phyloP scores from a whole-genome alignment of 208 protist species.

The Angomonas ambiguus region DNA sequence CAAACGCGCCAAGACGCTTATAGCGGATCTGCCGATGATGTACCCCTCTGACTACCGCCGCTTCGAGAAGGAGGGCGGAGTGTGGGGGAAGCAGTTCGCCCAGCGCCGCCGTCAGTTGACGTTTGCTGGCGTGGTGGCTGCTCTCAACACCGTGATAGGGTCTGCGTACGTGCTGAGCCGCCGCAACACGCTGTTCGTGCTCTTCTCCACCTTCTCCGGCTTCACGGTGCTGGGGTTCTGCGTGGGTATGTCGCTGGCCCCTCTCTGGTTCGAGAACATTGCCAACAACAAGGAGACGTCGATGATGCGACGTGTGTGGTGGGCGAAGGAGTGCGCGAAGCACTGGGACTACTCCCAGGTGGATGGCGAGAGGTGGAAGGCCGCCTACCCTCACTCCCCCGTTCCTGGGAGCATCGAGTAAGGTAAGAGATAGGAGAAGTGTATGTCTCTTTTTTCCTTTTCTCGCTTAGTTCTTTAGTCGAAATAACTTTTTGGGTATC shows the following conservation, averaged over 20 bases:
- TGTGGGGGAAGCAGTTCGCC: conserved; percentile 77
- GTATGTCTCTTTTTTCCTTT: conserved; percentile 18
- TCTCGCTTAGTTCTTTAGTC: conserved; percentile 3
- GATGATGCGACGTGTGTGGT: conserved; percentile 92
- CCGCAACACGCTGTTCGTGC: conserved; percentile 75
- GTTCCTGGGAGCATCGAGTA: conserved; percentile 35
- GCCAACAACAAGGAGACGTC: conserved; percentile 84
- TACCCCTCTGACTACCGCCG: conserved; percentile 70
- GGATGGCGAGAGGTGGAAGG: conserved; percentile 55
- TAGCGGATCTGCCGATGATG: conserved; percentile 89
- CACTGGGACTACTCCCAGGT: conserved; percentile 87
- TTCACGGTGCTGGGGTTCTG: conserved; percentile 82
- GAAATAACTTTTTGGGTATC: conserved; percentile 14
- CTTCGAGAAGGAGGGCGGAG: conserved; percentile 80
- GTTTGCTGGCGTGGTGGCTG: conserved; percentile 37
- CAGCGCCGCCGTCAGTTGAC: conserved; percentile 78
- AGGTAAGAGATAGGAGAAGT: no score
- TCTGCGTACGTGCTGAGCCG: conserved; percentile 59
- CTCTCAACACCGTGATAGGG: conserved; percentile 42
- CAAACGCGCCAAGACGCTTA: conserved; percentile 47
- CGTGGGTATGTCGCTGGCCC: conserved; percentile 61
- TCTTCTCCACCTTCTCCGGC: conserved; percentile 76
- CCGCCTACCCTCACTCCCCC: conserved; percentile 33
- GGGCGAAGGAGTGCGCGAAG: conserved; percentile 91
- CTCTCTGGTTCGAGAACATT: conserved; percentile 68